Conservation (phyloP, 805 yeast genomes). For the Grigorovia jiainica region DNA sequence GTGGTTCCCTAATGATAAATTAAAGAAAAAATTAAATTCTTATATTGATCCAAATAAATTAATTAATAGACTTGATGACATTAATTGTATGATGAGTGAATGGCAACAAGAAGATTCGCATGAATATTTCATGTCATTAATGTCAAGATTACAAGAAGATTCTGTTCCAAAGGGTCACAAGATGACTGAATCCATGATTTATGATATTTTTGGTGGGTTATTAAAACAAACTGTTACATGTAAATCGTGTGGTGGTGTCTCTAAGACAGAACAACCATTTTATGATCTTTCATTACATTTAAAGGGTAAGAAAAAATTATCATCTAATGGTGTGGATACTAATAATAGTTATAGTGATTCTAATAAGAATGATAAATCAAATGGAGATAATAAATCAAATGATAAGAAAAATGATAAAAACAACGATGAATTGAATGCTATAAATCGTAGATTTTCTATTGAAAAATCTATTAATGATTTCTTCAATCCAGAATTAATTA, state of each 20-base stretch:
- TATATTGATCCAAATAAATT: conserved; percentile 69
- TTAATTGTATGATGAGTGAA: conserved; percentile 91
- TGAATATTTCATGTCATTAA: conserved; percentile 88
- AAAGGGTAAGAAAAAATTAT: conserved; percentile 36
- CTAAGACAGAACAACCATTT: conserved; percentile 85
- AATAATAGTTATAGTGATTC: neutral
- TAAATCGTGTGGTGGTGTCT: conserved; percentile 67
- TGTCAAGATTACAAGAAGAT: conserved; percentile 85
- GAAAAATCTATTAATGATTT: conserved; percentile 71
- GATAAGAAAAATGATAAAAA: neutral
- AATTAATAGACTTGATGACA: conserved; percentile 63
- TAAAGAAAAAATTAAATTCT: conserved; percentile 26
- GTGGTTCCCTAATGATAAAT: conserved; percentile 49
- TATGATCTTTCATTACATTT: conserved; percentile 84
- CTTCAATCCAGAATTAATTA: conserved; percentile 73
- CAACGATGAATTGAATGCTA: neutral
- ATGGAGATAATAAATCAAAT: conserved; percentile 1
- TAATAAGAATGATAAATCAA: neutral
- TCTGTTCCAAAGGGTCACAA: conserved; percentile 85
- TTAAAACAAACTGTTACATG: conserved; percentile 80
- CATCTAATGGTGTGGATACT: neutral
- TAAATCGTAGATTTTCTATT: conserved; percentile 43
- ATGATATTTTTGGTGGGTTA: conserved; percentile 91
- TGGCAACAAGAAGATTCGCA: conserved; percentile 99
- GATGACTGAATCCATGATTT: conserved; percentile 68